These are phyloP conservation scores for Obelidium mucronatum DNA, from an alignment of 192 early-diverging fungal species.

Conservation along the genomic window DNA sequence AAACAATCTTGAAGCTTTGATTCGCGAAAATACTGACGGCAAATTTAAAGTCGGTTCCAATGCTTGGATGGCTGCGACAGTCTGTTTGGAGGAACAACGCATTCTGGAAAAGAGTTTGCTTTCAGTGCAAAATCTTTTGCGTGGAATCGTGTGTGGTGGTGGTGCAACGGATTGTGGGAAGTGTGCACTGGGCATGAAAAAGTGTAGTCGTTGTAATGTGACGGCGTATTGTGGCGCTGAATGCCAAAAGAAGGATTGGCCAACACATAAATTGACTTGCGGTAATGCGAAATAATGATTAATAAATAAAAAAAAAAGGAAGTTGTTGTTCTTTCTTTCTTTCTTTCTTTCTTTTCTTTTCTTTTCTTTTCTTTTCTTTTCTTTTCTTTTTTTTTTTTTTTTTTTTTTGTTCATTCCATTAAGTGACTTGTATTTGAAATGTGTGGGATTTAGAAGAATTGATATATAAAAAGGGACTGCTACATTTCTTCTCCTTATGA, in stretches of 20 bases:
- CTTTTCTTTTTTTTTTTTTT: too few species aligned
- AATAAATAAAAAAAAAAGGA: too few species aligned
- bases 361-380: too few species aligned
- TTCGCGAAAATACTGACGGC: not conserved
- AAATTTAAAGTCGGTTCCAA: slow-evolving; percentile 18
- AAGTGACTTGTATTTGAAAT: too few species aligned
- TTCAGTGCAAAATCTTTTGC: slow-evolving; percentile 1
- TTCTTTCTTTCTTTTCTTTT: too few species aligned
- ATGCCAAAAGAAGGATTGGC: slow-evolving; percentile 43
- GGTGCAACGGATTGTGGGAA: slow-evolving; percentile 12
- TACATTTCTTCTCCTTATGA: too few species aligned
- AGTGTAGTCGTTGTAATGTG: slow-evolving; percentile 37
- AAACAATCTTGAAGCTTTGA: not conserved
- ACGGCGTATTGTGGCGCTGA: slow-evolving; percentile 42
- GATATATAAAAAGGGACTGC: too few species aligned
- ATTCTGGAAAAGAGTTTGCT: slow-evolving; percentile 35
- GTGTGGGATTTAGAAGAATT: too few species aligned
- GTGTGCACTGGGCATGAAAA: slow-evolving; percentile 19
- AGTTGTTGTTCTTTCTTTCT: too few species aligned
- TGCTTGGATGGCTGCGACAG: slow-evolving; percentile 42
- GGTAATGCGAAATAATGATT: slow-evolving; percentile 10
- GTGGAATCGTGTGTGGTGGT: not conserved
- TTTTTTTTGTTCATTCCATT: too few species aligned
- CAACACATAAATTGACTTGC: slow-evolving; percentile 13
- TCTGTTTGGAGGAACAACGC: slow-evolving; percentile 45